These are phyloP conservation scores for Exidia glandulosa DNA, from an alignment of 768 basidiomycete species.

Conservation along the genomic window DNA sequence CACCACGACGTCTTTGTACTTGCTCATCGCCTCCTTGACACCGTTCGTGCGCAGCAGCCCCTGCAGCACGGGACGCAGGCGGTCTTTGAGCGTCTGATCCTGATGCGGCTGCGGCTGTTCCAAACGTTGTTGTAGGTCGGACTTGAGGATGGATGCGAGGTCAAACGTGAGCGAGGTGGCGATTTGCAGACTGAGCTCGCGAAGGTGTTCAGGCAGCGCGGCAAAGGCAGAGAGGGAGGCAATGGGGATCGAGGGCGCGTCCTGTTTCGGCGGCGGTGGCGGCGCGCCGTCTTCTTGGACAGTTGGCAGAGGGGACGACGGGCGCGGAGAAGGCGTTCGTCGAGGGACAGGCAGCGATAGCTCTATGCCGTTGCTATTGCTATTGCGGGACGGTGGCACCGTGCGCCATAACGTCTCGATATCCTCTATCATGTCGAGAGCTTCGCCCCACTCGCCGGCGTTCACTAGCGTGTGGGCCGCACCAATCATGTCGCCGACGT, in stretches of 20 bases:
- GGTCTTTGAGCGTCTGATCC: constrained; percentile 43
- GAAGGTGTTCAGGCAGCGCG: constrained; percentile 65
- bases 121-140: constrained; percentile 52
- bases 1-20: constrained; percentile 63
- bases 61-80: constrained; percentile 58
- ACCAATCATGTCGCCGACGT: constrained; percentile 67
- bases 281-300: constrained; percentile 22
- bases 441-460: constrained; percentile 82
- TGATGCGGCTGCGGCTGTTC: constrained; percentile 10
- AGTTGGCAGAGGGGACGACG: constrained; percentile 22
- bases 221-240: constrained; percentile 61
- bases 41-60: constrained; percentile 69
- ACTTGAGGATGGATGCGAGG: constrained; percentile 56
- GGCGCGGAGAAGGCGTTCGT: constrained; percentile 5
- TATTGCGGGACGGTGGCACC: neutral
- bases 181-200: constrained; percentile 63
- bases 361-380: constrained; percentile 9
- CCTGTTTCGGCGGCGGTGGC: constrained; percentile 12
- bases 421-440: constrained; percentile 62
- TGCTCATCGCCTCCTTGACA: constrained; percentile 51
- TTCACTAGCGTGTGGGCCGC: constrained; percentile 64
- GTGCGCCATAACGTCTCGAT: constrained; percentile 54
- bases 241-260: constrained; percentile 36
- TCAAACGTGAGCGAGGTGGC: constrained; percentile 67
- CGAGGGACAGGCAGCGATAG: constrained; percentile 4